Conservation (phyloP, 805 yeast genomes). For the Dipodascus albidus region DNA sequence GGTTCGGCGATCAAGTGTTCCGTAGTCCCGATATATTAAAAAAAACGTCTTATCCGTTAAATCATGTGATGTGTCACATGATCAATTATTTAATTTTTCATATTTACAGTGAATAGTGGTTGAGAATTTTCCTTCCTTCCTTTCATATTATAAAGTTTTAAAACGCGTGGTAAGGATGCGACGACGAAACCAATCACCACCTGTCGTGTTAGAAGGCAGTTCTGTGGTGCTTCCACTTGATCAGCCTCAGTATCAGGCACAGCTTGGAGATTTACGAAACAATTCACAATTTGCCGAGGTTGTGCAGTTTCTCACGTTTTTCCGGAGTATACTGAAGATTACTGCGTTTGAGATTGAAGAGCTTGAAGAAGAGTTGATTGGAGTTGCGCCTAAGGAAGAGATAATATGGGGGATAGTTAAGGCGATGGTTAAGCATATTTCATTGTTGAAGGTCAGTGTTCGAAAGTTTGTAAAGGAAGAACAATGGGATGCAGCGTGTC, state of each 20-base stretch:
- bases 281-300: conserved; percentile 22
- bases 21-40: too few relatives aligned
- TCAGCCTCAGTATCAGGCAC: conserved; percentile 9
- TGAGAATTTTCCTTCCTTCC: neutral
- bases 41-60: too few relatives aligned
- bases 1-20: too few relatives aligned
- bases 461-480: conserved; percentile 4
- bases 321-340: conserved; percentile 14
- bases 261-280: conserved; percentile 17
- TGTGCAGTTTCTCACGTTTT: conserved; percentile 21
- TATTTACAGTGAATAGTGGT: too few relatives aligned
- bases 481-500: conserved; percentile 5
- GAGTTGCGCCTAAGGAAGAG: conserved; percentile 12
- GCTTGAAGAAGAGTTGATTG: conserved; percentile 24
- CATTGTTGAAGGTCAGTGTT: conserved; percentile 6
- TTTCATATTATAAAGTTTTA: too few relatives aligned
- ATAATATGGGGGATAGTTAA: conserved; percentile 8
- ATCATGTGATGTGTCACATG: neutral
- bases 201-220: too few relatives aligned
- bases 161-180: neutral
- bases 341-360: conserved; percentile 18
- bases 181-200: neutral
- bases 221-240: conserved; percentile 13
- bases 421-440: conserved; percentile 5
- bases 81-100: too few relatives aligned